Evolutionary conservation across 441 rosid species (phyloP).

Genomic region (Corymbia calophylla): DNA sequence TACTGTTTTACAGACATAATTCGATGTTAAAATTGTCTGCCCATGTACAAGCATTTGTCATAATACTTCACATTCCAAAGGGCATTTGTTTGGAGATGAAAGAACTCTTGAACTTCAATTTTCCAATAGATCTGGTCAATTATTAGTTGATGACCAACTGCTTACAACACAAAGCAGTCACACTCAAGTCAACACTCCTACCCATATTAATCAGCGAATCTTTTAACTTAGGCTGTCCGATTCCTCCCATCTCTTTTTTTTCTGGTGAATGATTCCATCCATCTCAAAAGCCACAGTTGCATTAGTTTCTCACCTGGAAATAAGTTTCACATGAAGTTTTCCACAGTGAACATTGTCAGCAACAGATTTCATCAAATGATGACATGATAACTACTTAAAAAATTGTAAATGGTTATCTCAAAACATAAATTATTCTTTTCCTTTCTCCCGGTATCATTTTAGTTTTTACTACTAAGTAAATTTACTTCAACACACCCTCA

Average conservation of each 20-base stretch:
- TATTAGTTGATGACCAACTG: background rate
- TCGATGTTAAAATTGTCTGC: background rate
- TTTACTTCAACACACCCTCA: background rate
- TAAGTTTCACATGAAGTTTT: background rate
- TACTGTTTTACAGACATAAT: background rate
- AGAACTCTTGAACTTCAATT: background rate
- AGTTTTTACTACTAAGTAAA: background rate
- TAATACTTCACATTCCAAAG: background rate
- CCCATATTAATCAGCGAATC: background rate
- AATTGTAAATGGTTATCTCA: background rate
- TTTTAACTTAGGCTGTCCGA: background rate
- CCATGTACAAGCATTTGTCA: background rate
- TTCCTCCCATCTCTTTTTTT: background rate
- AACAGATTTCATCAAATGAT: background rate
- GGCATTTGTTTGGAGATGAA: background rate
- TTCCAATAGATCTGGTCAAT: background rate
- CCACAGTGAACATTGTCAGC: background rate
- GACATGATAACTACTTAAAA: background rate
- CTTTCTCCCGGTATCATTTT: background rate
- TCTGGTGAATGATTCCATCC: background rate
- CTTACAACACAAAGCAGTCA: background rate
- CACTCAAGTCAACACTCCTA: background rate
- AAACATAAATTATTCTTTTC: background rate
- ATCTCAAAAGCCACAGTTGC: background rate
- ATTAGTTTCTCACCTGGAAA: background rate